Percentiles rank a stretch among this genome's conserved stretches.
Evolutionary conservation across 805 yeast genomes (phyloP).

Genomic region (Pichia nakasei): DNA sequence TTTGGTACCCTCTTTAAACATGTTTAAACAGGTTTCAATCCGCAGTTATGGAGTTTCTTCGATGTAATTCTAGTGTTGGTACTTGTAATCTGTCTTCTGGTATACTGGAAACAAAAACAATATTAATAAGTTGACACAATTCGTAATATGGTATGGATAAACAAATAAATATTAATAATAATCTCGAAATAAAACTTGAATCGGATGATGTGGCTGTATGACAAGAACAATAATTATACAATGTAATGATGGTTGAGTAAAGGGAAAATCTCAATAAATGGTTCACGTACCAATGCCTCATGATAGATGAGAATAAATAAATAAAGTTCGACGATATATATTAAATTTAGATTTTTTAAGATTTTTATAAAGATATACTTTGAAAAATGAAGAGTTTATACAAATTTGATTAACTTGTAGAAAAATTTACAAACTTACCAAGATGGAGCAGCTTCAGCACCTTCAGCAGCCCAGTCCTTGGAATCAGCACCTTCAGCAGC

Average conservation of each 20-base stretch:
- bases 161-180: not conserved
- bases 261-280: too few relatives aligned
- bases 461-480: slow-evolving; percentile 35
- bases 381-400: slow-evolving; percentile 4
- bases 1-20: too few relatives aligned
- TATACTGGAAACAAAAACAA: slow-evolving; percentile 1
- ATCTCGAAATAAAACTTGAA: not conserved
- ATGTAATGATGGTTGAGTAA: not conserved
- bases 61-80: slow-evolving; percentile 4
- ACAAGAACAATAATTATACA: not conserved
- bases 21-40: not conserved
- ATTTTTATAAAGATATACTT: slow-evolving; percentile 8
- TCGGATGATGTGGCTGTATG: not conserved
- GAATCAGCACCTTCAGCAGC: slow-evolving; percentile 54
- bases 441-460: slow-evolving; percentile 23
- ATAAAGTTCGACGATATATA: too few relatives aligned
- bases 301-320: too few relatives aligned
- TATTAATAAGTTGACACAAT: not conserved
- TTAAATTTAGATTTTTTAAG: not conserved
- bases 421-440: slow-evolving; percentile 22
- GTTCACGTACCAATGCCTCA: not conserved
- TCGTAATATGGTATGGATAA: slow-evolving; percentile 2
- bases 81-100: not conserved
- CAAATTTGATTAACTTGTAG: slow-evolving; percentile 9
- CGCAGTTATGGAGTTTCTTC: slow-evolving; percentile 12